A percentile compares a stretch with the other conserved stretches of the same genome.
Conservation (phyloP, 1,284 basidiomycete genomes). For the Melanopsichium pennsylvanicum region DNA sequence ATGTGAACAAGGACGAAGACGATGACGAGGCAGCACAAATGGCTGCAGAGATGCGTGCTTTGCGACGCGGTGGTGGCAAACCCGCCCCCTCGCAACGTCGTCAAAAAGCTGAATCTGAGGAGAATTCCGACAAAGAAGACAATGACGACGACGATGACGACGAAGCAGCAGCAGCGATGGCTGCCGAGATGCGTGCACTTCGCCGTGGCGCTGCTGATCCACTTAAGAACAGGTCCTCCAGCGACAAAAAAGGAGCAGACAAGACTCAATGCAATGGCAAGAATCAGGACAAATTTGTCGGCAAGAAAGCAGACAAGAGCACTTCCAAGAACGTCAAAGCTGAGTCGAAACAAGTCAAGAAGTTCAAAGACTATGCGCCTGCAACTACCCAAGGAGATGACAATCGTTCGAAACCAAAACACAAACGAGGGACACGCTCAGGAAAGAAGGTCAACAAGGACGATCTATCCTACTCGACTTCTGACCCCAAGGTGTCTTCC, state of each 20-base stretch:
- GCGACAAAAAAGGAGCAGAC: constrained; percentile 1
- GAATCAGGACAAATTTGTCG: neutral
- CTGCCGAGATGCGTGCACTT: constrained; percentile 34
- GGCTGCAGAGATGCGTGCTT: constrained; percentile 29
- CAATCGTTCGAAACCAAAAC: constrained; percentile 19
- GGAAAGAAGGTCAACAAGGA: constrained; percentile 34
- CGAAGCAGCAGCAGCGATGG: constrained; percentile 32
- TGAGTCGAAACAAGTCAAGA: neutral
- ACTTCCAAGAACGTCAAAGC: neutral
- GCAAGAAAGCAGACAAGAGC: no score
- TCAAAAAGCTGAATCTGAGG: neutral
- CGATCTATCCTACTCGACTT: neutral
- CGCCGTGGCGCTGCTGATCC: constrained; percentile 15
- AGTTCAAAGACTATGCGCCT: no score
- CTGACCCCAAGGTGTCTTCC: neutral
- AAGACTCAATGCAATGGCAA: constrained; percentile 15
- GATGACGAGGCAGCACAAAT: constrained; percentile 34
- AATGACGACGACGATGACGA: constrained; percentile 31
- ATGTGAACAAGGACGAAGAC: constrained; percentile 17
- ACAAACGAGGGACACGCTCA: constrained; percentile 28
- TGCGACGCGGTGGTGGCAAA: constrained; percentile 25
- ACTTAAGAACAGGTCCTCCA: constrained; percentile 4
- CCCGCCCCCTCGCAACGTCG: no score
- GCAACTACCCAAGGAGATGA: neutral
- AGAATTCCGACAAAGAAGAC: constrained; percentile 7